Evolutionary conservation across 2,329 filamentous ascomycete genomes (phyloP).

Genomic region (Microdochium trichocladiopsis): DNA sequence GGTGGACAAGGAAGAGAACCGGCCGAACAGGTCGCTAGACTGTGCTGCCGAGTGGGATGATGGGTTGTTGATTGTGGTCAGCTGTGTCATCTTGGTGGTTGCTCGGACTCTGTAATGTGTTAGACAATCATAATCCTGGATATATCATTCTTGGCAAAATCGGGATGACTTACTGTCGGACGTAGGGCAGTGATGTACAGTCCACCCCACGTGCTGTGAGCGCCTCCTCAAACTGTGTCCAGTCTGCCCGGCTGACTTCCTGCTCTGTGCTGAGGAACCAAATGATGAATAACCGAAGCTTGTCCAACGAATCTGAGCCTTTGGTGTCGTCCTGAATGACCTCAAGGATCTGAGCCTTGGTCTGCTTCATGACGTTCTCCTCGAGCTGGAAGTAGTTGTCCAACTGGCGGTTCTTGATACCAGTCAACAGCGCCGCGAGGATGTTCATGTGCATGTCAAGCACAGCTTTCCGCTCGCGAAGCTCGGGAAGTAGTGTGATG

Average conservation of each 20-base stretch:
- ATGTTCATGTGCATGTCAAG: conserved; percentile 99
- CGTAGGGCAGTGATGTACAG: conserved; percentile 71
- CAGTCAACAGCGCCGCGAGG: conserved; percentile 64
- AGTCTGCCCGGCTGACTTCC: conserved; percentile 74
- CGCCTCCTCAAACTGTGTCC: conserved; percentile 80
- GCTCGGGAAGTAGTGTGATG: conserved; percentile 84
- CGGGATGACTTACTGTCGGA: conserved; percentile 78
- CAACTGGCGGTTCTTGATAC: conserved; percentile 90
- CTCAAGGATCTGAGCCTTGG: conserved; percentile 81
- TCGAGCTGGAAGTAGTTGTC: conserved; percentile 96
- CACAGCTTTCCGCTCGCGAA: conserved; percentile 85
- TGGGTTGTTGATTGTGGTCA: conserved; percentile 80
- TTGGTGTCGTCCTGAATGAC: conserved; percentile 75
- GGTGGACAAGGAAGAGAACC: conserved; percentile 86
- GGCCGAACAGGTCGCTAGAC: conserved; percentile 79
- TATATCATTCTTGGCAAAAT: too few relatives aligned
- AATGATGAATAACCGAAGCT: conserved; percentile 89
- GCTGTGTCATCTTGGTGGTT: conserved; percentile 96
- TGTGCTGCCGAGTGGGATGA: conserved; percentile 52
- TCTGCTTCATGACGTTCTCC: conserved; percentile 86
- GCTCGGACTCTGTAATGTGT: conserved; percentile 62
- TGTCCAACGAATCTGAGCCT: conserved; percentile 79
- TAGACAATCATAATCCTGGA: too few relatives aligned
- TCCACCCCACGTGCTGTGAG: conserved; percentile 71
- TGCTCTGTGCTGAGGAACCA: conserved; percentile 95